Base-by-base conservation (phyloP, 805 yeast genomes). In the Cyberlindnera maritima region DNA sequence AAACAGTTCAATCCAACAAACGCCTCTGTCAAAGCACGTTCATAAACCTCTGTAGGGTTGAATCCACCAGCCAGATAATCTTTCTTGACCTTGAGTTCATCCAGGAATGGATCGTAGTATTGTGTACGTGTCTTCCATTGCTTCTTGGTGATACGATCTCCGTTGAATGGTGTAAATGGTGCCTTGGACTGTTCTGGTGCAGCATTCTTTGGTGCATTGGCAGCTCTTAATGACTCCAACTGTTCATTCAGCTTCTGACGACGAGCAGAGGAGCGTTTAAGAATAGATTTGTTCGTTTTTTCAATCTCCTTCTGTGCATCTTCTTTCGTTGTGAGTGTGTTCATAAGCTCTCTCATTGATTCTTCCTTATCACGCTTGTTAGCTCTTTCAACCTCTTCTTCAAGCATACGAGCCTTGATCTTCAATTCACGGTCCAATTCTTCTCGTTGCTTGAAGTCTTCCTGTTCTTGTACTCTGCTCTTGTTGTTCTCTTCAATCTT, bases 111-210 rank as follows among this genome's bases (percentile, higher is more conserved):
- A 62, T 87, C 94, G 47, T 72, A 74, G 61, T 85, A 85, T 18
- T 64, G 61, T 14, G 67, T 70, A 29, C 61, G 58, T 17, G 82
- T 66, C 11, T 65, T 68, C 66, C 80, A 90, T 25, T 76, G 72
- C 44, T 73, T 72, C 20, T 71, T 66, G 8, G 69, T 50, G 48
- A 85, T 83, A 50, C 94, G 74, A 67, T 92, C 98, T 38, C 97
- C 97, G 60, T 84, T 82, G 68, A 92, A 92, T 9, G 98, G 98
- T 11, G 98, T 90, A 64, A 91, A 92, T 15, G 98, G 98, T 6
- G 75, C 69, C 14, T 62, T 58, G 51, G 49, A 37, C 19, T 36
- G 26, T 15, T 44, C 43, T 21, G 44, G 28, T 6, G 36, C 41
- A n/a, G 44, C 36, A 14, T 62, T 59, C 23, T 66, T 62, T 53